A percentile compares a stretch with the other conserved stretches of the same genome.
Evolutionary conservation across 768 basidiomycete species (phyloP).

Genomic region (Phlebiopsis gigantea): DNA sequence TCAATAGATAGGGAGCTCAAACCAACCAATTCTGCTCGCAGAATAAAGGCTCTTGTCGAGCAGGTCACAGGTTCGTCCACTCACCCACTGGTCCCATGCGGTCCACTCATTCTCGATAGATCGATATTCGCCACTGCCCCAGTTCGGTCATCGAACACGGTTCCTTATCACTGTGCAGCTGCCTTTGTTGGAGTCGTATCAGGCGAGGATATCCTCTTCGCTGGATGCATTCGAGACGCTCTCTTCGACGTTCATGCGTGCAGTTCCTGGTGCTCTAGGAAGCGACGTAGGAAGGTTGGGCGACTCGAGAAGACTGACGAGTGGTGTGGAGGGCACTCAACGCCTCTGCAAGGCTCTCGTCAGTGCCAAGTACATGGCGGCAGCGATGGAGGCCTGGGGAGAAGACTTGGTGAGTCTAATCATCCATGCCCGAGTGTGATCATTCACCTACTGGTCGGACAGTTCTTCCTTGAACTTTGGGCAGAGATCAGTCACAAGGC

Average conservation of each 20-base stretch:
- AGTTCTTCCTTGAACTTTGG: conserved; percentile 95
- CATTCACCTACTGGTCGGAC: background rate
- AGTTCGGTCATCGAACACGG: conserved; percentile 66
- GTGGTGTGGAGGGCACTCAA: conserved; percentile 78
- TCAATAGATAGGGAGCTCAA: conserved; percentile 38
- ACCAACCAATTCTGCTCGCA: conserved; percentile 79
- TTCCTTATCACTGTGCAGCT: conserved; percentile 86
- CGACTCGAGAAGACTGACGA: conserved; percentile 57
- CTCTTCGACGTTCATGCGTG: conserved; percentile 81
- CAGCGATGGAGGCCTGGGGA: conserved; percentile 74
- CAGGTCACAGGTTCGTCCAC: conserved; percentile 75
- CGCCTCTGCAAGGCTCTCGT: conserved; percentile 82
- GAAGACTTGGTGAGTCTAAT: conserved; percentile 72
- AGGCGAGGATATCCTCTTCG: conserved; percentile 71
- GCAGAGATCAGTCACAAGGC: conserved; percentile 63
- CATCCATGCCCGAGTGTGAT: background rate
- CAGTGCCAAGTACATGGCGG: conserved; percentile 70
- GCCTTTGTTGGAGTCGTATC: conserved; percentile 76
- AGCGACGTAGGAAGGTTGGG: conserved; percentile 38
- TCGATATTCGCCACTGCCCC: conserved; percentile 86
- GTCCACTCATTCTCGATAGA: conserved; percentile 43
- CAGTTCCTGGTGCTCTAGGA: conserved; percentile 86
- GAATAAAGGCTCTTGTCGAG: conserved; percentile 80
- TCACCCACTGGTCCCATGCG: background rate
- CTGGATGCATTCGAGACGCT: conserved; percentile 93